Evolutionary conservation across 2,329 filamentous ascomycete genomes (phyloP).

Genomic region (Colletotrichum eremochloae): DNA sequence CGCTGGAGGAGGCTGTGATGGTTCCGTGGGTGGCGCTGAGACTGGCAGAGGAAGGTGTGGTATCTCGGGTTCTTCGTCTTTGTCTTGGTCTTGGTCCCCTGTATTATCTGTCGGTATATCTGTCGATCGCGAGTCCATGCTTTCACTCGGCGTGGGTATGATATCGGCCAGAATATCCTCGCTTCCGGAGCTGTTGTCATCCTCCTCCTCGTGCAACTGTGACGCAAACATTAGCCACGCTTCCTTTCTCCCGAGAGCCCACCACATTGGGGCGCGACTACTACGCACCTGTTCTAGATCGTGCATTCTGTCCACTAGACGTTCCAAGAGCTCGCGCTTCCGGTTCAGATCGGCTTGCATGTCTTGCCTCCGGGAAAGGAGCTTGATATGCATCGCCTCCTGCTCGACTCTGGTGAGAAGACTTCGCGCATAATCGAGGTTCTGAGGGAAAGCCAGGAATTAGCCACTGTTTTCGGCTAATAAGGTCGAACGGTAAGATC

Average conservation of each 20-base stretch:
- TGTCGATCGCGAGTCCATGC: conserved; percentile 55
- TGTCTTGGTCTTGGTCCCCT: conserved; percentile 43
- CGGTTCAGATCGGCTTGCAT: conserved; percentile 73
- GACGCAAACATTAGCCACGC: conserved; percentile 51
- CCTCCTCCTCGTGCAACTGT: conserved; percentile 53
- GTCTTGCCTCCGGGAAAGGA: conserved; percentile 69
- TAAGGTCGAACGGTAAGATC: conserved; percentile 13
- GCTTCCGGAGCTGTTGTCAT: conserved; percentile 64
- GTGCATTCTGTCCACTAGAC: conserved; percentile 73
- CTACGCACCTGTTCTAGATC: conserved; percentile 74
- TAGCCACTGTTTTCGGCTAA: background rate
- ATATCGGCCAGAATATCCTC: conserved; percentile 70
- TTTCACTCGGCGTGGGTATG: conserved; percentile 68
- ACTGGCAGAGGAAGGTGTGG: conserved; percentile 25
- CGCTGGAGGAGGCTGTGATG: conserved; percentile 1
- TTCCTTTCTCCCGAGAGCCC: background rate
- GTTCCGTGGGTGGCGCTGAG: background rate
- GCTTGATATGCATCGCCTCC: conserved; percentile 71
- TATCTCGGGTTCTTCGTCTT: conserved; percentile 29
- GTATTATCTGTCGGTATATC: conserved; percentile 44
- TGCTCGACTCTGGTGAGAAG: conserved; percentile 80
- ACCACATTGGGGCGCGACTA: too few relatives aligned
- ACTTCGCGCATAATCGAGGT: conserved; percentile 78
- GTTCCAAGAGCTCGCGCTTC: conserved; percentile 76
- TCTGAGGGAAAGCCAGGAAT: conserved; percentile 58